Evolutionary conservation across 352 stramenopile species (phyloP).

Genomic region (Halophytophthora polymorphica): DNA sequence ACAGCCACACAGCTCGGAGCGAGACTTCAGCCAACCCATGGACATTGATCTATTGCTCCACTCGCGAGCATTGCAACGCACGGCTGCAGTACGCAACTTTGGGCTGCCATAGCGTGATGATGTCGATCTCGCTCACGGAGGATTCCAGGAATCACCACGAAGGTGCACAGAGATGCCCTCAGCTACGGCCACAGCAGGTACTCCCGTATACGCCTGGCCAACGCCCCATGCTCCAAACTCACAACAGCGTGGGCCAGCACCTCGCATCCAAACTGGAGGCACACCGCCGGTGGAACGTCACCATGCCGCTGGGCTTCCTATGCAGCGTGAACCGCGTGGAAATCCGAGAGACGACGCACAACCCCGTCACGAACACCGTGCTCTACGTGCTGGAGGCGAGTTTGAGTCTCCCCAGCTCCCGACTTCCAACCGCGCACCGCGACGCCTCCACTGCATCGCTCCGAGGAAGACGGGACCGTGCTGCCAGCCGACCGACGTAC

Average conservation of each 20-base stretch:
- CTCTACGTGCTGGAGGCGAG: constrained; percentile 47
- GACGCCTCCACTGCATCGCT: constrained; percentile 1
- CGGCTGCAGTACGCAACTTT: no score
- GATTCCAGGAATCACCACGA: no score
- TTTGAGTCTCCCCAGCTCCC: constrained; percentile 24
- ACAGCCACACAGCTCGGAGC: no score
- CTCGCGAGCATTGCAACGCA: no score
- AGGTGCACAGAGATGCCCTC: no score
- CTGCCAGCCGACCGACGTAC: constrained; percentile 18
- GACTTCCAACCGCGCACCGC: constrained; percentile 17
- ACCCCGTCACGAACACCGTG: constrained; percentile 16
- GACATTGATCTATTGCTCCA: no score
- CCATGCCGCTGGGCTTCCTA: constrained; percentile 30
- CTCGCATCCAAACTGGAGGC: constrained; percentile 25
- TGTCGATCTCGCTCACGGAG: no score
- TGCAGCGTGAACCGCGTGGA: constrained; percentile 38
- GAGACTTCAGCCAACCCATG: no score
- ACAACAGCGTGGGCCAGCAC: constrained; percentile 6
- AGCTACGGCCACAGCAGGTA: not conserved
- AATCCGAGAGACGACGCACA: constrained; percentile 25
- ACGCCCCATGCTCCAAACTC: not conserved
- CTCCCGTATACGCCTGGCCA: not conserved
- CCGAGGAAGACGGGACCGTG: not conserved
- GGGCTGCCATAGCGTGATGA: no score
- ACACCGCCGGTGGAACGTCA: constrained; percentile 21